A percentile compares a stretch with the other conserved stretches of the same genome.
phyloP scores from a whole-genome alignment of 306 rosid species.

The Trifolium repens region DNA sequence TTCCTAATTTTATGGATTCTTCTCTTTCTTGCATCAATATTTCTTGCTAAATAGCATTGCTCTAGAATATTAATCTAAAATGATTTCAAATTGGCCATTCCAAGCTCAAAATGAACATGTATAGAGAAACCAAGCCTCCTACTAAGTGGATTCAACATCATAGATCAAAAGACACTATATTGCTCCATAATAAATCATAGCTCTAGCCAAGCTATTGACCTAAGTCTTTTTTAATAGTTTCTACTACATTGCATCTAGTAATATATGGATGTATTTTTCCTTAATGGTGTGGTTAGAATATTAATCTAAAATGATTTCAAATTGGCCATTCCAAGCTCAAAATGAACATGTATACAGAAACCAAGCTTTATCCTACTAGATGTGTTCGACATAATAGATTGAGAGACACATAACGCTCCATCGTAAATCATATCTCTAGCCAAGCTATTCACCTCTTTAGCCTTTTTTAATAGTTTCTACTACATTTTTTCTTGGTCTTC shows the following conservation, averaged over 20 bases:
- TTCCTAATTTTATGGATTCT: too few relatives aligned
- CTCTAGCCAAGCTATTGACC: background rate
- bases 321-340: constrained; percentile 17
- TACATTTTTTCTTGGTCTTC: background rate
- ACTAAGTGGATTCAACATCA: background rate
- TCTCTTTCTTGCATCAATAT: too few relatives aligned
- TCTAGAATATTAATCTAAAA: constrained; percentile 12
- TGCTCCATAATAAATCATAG: background rate
- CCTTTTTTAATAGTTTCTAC: background rate
- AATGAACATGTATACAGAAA: background rate
- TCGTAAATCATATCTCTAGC: background rate
- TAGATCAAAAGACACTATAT: background rate
- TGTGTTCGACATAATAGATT: background rate
- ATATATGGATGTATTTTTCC: background rate
- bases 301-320: background rate
- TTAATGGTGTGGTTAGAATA: background rate
- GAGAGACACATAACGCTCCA: background rate
- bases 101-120: constrained; percentile 15
- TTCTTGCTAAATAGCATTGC: too few relatives aligned
- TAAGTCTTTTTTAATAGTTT: too few relatives aligned
- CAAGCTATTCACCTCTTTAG: background rate
- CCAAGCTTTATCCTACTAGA: background rate
- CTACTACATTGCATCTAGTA: too few relatives aligned
- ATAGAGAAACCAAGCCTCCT: background rate
- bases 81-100: constrained; percentile 3